phyloP scores from a whole-genome alignment of 495 filamentous ascomycete species.

The Lepidopterella palustris region DNA sequence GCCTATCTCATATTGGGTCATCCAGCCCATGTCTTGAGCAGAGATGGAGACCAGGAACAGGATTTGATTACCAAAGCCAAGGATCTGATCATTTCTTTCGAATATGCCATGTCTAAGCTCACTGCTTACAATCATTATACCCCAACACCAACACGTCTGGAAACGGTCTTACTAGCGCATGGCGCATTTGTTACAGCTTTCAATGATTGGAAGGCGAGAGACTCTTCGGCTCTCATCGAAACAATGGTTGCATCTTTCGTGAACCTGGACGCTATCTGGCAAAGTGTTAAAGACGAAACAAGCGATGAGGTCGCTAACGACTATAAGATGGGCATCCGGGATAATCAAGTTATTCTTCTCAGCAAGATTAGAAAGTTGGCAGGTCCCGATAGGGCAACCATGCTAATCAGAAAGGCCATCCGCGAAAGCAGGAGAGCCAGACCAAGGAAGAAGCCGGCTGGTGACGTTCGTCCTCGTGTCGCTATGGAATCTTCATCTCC shows the following conservation, averaged over 20 bases:
- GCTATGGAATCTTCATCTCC: slow-evolving; percentile 31
- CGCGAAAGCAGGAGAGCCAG: slow-evolving; percentile 68
- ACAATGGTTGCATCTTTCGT: slow-evolving; percentile 96
- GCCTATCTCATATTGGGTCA: slow-evolving; percentile 91
- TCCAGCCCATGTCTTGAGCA: slow-evolving; percentile 78
- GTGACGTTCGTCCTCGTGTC: slow-evolving; percentile 60
- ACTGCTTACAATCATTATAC: slow-evolving; percentile 31
- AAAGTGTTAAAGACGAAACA: slow-evolving; percentile 86
- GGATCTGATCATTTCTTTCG: slow-evolving; percentile 76
- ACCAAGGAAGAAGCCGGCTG: slow-evolving; percentile 60
- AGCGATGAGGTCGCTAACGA: slow-evolving; percentile 80
- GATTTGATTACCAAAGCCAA: slow-evolving; percentile 84
- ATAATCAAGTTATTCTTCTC: slow-evolving; percentile 86
- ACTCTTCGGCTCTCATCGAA: slow-evolving; percentile 81
- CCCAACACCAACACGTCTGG: slow-evolving; percentile 41
- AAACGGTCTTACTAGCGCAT: slow-evolving; percentile 62
- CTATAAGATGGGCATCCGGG: slow-evolving; percentile 84
- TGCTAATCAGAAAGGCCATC: slow-evolving; percentile 75
- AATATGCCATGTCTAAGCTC: slow-evolving; percentile 59
- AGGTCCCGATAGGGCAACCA: slow-evolving; percentile 72
- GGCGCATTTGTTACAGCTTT: slow-evolving; percentile 85
- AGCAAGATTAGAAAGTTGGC: slow-evolving; percentile 85
- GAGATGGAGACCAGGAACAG: slow-evolving; percentile 78
- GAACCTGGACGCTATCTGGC: slow-evolving; percentile 91
- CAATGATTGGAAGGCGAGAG: slow-evolving; percentile 88